Conservation (phyloP, 805 yeast genomes). For the Yarrowia sp. region DNA sequence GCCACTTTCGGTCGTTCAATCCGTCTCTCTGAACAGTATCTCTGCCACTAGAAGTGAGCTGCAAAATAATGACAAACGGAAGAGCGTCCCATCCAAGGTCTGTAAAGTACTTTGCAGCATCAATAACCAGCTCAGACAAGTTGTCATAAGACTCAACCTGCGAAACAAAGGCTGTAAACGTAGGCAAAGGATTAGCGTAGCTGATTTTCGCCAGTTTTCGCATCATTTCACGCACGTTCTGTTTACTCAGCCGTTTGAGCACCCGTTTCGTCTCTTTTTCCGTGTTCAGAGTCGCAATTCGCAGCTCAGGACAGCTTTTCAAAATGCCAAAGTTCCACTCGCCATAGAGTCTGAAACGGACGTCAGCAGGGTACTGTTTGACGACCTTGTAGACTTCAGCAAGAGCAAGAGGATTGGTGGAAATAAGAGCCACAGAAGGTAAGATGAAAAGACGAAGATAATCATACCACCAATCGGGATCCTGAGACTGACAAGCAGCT, state of each 20-base stretch:
- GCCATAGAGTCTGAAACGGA: slow-evolving; percentile 74
- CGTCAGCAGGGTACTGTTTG: slow-evolving; percentile 52
- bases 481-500: slow-evolving; percentile 29
- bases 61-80: slow-evolving; percentile 65
- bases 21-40: slow-evolving; percentile 72
- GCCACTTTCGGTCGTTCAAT: slow-evolving; percentile 75
- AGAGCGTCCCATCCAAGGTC: slow-evolving; percentile 81
- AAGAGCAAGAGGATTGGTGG: slow-evolving; percentile 55
- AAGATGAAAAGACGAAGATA: slow-evolving; percentile 63
- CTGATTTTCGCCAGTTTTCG: slow-evolving; percentile 68
- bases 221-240: slow-evolving; percentile 70
- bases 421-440: slow-evolving; percentile 55
- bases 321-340: slow-evolving; percentile 61
- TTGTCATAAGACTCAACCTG: slow-evolving; percentile 93
- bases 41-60: slow-evolving; percentile 63
- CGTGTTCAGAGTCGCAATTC: slow-evolving; percentile 58
- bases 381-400: slow-evolving; percentile 59
- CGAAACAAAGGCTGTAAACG: slow-evolving; percentile 63
- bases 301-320: slow-evolving; percentile 54
- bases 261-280: slow-evolving; percentile 76
- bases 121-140: slow-evolving; percentile 70
- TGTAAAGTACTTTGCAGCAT: slow-evolving; percentile 71
- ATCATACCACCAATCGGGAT: slow-evolving; percentile 48
- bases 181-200: slow-evolving; percentile 73
- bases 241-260: slow-evolving; percentile 76